A percentile compares a stretch with the other conserved stretches of the same genome.
phyloP scores from a whole-genome alignment of 768 basidiomycete species.

The Pulveroboletus sp. region DNA sequence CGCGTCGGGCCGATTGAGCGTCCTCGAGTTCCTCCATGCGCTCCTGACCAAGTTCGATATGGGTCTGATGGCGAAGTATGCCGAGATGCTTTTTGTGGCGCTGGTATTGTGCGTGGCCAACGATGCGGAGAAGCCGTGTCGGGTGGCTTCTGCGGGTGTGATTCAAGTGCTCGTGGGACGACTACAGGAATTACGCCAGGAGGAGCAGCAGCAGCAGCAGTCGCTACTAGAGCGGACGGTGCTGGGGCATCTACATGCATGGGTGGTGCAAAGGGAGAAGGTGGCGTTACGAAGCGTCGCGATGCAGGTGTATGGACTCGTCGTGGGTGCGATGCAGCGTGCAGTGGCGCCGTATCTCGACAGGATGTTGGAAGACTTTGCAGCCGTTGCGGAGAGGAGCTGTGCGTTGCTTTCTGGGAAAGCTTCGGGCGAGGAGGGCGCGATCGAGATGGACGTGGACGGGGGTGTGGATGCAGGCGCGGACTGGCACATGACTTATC shows the following conservation, averaged over 20 bases:
- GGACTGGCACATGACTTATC: slow-evolving; percentile 82
- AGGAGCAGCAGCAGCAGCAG: slow-evolving; percentile 38
- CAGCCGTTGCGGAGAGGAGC: slow-evolving; percentile 21
- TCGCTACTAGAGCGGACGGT: slow-evolving; percentile 48
- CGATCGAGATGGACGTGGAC: too few relatives aligned
- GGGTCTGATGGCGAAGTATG: slow-evolving; percentile 68
- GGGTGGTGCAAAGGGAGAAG: slow-evolving; percentile 65
- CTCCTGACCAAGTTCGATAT: slow-evolving; percentile 80
- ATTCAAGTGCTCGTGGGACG: slow-evolving; percentile 72
- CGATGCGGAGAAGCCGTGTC: slow-evolving; percentile 85
- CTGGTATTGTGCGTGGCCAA: slow-evolving; percentile 93
- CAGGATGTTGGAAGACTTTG: slow-evolving; percentile 54
- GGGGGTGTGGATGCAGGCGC: slow-evolving; percentile 45
- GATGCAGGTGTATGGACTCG: slow-evolving; percentile 76
- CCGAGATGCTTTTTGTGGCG: slow-evolving; percentile 85
- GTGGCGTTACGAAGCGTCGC: slow-evolving; percentile 66
- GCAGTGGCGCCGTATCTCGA: slow-evolving; percentile 43
- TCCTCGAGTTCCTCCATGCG: slow-evolving; percentile 87
- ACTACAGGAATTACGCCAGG: slow-evolving; percentile 52
- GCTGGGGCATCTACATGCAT: slow-evolving; percentile 69
- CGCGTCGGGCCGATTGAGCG: slow-evolving; percentile 88
- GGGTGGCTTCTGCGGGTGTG: slow-evolving; percentile 81
- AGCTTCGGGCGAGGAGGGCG: slow-evolving; percentile 24
- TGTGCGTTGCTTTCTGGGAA: background rate
- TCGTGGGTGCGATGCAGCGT: slow-evolving; percentile 61